Evolutionary conservation across 306 rosid genomes (phyloP), one percentile per base, ranked within the genome.

Genomic region (Sesbania bispinosa): DNA sequence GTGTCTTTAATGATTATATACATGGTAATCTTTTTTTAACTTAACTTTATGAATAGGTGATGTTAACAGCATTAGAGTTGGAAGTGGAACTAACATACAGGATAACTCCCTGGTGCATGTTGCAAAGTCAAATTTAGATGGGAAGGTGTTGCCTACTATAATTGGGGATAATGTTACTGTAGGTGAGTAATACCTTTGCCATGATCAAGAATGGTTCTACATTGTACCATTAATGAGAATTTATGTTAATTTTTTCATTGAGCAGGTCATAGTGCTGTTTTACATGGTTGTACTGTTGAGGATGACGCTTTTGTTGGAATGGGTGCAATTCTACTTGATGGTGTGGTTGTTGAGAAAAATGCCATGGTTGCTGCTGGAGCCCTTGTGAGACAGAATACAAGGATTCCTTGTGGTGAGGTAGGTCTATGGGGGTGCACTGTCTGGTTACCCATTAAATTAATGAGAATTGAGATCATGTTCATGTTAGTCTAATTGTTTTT

Each of bases 311-410:
- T 90, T 88, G 96, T 93, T 15, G 98, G 96, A 19, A 88, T 90
- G 97, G 94, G 96, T 54, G 97, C 97, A 24, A 86, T 82, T 23
- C 71, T 93, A 48, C 98, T 93, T 42, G 98, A 93, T 79, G 98
- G 98, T 35, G 97, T 85, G 8, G 43, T 77, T 70, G 92, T 93
- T 42, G 98, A 90, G 86, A 93, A 83, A 79, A 80, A 90, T 80
- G 92, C 90, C 20, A 90, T 93, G 97, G 96, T 93, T 74, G 96
- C 92, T 78, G 96, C 94, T 18, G 97, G 97, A 67, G 90, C 98
- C 71, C 96, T 88, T 75, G 97, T 93, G 52, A 84, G 92, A 70
- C 98, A 90, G 82, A 86, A 88, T 71, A 85, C 98, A 30, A 87
- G 89, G 80, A 83, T 93, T 69, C 98, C 97, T 4, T 75, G 74